A percentile compares a stretch with the other conserved stretches of the same genome.
These are phyloP conservation scores for Trichosanthes truncata DNA, from an alignment of 306 rosid genomes.

Conservation along the genomic window DNA sequence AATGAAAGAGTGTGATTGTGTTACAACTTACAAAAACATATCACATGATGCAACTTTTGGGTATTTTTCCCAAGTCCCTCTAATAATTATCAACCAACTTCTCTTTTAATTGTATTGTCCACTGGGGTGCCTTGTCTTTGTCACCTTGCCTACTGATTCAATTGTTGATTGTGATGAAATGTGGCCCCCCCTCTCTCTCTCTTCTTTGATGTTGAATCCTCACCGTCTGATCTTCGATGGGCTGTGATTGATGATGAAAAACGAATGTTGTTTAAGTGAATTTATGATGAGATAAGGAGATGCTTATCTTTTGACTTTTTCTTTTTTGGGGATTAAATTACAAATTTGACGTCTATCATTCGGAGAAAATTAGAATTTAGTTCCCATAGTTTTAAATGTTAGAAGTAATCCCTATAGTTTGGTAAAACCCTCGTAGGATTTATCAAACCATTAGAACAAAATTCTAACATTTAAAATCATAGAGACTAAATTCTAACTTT, in stretches of 20 bases:
- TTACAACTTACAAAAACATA: background rate
- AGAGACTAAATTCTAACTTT: too few species aligned
- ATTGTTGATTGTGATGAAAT: conserved; percentile 12
- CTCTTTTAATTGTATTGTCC: background rate
- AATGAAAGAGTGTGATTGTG: background rate
- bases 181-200: conserved; percentile 9
- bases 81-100: conserved; percentile 19
- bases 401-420: too few species aligned
- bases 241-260: background rate
- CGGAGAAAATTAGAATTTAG: too few species aligned
- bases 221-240: conserved; percentile 13
- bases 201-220: background rate
- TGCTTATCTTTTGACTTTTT: background rate
- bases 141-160: conserved; percentile 10
- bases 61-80: background rate
- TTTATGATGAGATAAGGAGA: background rate
- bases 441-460: too few species aligned
- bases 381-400: too few species aligned
- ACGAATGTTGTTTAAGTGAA: background rate
- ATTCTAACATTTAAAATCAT: too few species aligned
- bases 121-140: conserved; percentile 9
- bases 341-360: too few species aligned
- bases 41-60: conserved; percentile 6
- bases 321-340: background rate
- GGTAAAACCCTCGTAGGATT: too few species aligned